Percentiles rank a stretch among this genome's conserved stretches.
Evolutionary conservation across 1,139 yeast species (phyloP).

Genomic region (Geotrichum bryndzae): DNA sequence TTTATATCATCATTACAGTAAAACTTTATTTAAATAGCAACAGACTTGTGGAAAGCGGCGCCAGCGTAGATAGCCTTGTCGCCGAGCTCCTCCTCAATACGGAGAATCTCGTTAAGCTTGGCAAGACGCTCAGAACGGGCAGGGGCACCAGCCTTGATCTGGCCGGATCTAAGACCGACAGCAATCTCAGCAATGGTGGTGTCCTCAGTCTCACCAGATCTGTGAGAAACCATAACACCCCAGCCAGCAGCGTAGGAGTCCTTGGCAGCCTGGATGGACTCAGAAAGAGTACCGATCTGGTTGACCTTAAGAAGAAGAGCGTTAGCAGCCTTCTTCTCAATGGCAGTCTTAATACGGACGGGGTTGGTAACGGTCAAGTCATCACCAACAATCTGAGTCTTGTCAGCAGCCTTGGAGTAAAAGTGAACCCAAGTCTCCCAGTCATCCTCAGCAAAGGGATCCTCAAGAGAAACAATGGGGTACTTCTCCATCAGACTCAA

Average conservation of each 20-base stretch:
- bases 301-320: conserved; percentile 92
- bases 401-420: conserved; percentile 55
- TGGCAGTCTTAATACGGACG: conserved; percentile 83
- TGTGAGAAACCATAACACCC: conserved; percentile 98
- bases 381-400: conserved; percentile 89
- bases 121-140: conserved; percentile 99
- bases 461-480: conserved; percentile 96
- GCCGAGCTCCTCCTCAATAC: conserved; percentile 96
- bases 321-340: conserved; percentile 88
- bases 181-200: conserved; percentile 93
- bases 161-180: conserved; percentile 95
- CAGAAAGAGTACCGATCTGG: conserved; percentile 81
- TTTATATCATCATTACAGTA: not conserved
- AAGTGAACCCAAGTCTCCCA: conserved; percentile 96
- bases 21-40: conserved; percentile 21
- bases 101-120: conserved; percentile 83
- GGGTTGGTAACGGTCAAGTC: conserved; percentile 98
- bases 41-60: conserved; percentile 59
- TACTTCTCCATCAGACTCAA: conserved; percentile 69
- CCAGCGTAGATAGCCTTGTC: conserved; percentile 94
- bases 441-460: conserved; percentile 98
- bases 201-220: conserved; percentile 99
- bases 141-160: conserved; percentile 99
- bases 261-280: conserved; percentile 88
- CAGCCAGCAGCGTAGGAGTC: conserved; percentile 87